Evolutionary conservation across 2,329 filamentous ascomycete genomes (phyloP), one percentile per base, ranked within the genome.

Genomic region (Colletotrichum trifolii): DNA sequence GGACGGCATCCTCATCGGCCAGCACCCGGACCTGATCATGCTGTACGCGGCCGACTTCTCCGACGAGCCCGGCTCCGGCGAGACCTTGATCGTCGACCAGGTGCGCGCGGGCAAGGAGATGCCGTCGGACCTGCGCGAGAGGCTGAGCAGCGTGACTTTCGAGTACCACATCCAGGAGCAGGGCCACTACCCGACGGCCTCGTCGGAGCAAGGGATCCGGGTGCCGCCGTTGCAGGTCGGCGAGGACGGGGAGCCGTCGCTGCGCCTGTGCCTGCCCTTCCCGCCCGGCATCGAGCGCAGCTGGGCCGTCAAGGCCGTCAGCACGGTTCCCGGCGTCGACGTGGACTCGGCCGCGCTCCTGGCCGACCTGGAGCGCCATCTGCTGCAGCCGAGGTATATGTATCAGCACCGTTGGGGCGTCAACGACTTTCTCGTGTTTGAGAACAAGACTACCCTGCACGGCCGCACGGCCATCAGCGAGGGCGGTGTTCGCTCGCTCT

Each of bases 41-140:
- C 93, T 94, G 76, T 97, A 97, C 82, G 94, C 96, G 74, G 94
- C 94, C 70, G 97, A 76, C 25, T 97, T 94, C 77, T 97, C 94
- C 93, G 17, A 97, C 97, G 79, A 97, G 97, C 53, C 94, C 94
- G 4, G 94, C 97, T 77, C 97, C 94, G 3, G 94, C 94, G 4
- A 94, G 94, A 40, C 94, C 86, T 79, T 94, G 97, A 80, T 97
- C 97, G 76, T 90, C 92, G 34, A 94, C 93, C 82, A 96, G 93
- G 8, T 91, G 93, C 10, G 94, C 96, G 68, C 89, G 83, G 75
- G 17, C 17, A 87, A 85, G 70, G 92, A 97, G 82, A 93, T 95
- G 69, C 96, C 96, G 71, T 98, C 83, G 81, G 93, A 92, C 82
- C 98, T 96, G 15, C 96, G 96, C 94, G 98, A 98, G 72, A 99